These are phyloP conservation scores for Monosporozyma siamensis DNA, from an alignment of 805 yeast genomes.

Conservation along the genomic window DNA sequence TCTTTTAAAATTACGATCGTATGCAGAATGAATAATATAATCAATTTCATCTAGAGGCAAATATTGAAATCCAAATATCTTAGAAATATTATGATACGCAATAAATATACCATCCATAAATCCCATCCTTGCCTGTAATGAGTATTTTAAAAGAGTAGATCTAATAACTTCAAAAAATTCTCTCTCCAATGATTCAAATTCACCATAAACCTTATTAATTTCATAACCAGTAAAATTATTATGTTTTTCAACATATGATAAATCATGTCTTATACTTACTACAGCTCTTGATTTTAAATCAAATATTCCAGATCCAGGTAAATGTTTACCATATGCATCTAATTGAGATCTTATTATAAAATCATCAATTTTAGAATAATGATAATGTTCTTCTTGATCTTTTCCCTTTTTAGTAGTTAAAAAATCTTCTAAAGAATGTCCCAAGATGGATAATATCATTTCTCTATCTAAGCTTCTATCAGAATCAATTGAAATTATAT, in stretches of 20 bases:
- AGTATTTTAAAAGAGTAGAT: conserved; percentile 73
- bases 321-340: conserved; percentile 64
- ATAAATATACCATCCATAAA: conserved; percentile 94
- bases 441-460: conserved; percentile 60
- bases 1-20: conserved; percentile 18
- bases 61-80: conserved; percentile 86
- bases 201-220: conserved; percentile 51
- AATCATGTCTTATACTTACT: conserved; percentile 72
- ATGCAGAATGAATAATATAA: conserved; percentile 43
- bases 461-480: conserved; percentile 63
- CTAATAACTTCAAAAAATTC: conserved; percentile 69
- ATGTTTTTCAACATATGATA: conserved; percentile 45
- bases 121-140: conserved; percentile 88
- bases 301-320: conserved; percentile 88
- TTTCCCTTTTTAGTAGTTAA: conserved; percentile 26
- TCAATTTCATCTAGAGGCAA: conserved; percentile 70
- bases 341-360: conserved; percentile 84
- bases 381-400: conserved; percentile 38
- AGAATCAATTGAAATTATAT: conserved; percentile 54
- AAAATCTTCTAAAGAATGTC: conserved; percentile 69
- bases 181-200: conserved; percentile 69
- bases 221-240: conserved; percentile 58
- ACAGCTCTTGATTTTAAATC: conserved; percentile 91
- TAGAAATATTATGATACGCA: conserved; percentile 77
- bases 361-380: conserved; percentile 58